Conservation (phyloP, 371 early-diverging fungal species). For the Nematocida homosporus region DNA sequence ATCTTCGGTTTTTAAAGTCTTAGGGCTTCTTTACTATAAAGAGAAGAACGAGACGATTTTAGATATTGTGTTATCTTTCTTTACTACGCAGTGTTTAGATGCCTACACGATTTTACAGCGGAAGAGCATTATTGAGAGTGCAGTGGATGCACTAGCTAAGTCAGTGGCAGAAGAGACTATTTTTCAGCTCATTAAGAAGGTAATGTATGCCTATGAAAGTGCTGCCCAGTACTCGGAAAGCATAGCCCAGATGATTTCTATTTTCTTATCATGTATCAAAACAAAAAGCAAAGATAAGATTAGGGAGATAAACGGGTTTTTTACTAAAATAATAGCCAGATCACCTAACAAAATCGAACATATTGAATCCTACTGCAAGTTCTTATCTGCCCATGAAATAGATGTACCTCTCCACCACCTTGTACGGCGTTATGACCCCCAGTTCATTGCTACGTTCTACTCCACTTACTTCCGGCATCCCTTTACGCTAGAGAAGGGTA, state of each 20-base stretch:
- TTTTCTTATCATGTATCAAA: constrained; percentile 37
- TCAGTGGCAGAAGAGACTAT: constrained; percentile 15
- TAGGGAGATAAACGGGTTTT: constrained; percentile 45
- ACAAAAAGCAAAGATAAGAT: constrained; percentile 10
- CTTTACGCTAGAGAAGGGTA: constrained; percentile 54
- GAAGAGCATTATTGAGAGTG: constrained; percentile 24
- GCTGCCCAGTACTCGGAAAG: constrained; percentile 51
- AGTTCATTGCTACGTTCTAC: constrained; percentile 55
- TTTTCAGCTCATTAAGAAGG: constrained; percentile 17
- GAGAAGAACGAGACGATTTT: constrained; percentile 40
- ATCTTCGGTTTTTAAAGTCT: not conserved
- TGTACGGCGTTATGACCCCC: constrained; percentile 44
- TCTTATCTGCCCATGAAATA: constrained; percentile 43
- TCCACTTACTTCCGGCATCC: constrained; percentile 56
- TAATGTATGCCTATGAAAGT: constrained; percentile 47
- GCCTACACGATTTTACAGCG: constrained; percentile 17
- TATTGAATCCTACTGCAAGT: constrained; percentile 52
- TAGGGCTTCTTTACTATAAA: constrained; percentile 45
- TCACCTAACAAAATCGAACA: constrained; percentile 53
- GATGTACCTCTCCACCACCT: constrained; percentile 52
- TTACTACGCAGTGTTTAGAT: constrained; percentile 24
- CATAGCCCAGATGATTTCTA: constrained; percentile 40
- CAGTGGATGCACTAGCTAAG: constrained; percentile 36
- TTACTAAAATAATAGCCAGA: constrained; percentile 35
- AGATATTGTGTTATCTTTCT: constrained; percentile 46